Conservation (phyloP, 139 green algal species). For the Chlorella sp. region DNA sequence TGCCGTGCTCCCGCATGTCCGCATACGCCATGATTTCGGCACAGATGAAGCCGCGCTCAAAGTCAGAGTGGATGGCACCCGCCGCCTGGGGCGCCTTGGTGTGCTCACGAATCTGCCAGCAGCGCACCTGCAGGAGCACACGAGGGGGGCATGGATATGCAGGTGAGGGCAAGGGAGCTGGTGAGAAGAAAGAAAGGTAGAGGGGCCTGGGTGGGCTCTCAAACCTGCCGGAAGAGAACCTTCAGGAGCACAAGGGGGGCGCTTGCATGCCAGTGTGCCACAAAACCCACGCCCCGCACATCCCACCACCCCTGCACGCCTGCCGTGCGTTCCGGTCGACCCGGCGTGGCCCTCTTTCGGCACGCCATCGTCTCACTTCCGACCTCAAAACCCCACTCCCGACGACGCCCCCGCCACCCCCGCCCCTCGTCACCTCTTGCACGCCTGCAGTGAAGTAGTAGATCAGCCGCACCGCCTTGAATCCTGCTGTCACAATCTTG, state of each 20-base stretch:
- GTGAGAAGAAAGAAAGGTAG: neutral
- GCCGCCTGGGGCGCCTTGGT: conserved; percentile 94
- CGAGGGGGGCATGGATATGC: neutral
- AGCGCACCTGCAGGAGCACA: conserved; percentile 46
- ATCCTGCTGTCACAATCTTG: conserved; percentile 98
- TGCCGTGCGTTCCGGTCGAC: no score
- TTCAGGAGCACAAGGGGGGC: no score
- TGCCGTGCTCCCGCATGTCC: conserved; percentile 86
- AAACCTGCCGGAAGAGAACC: no score
- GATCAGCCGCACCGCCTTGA: conserved; percentile 93
- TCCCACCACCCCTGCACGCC: neutral
- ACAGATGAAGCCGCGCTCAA: conserved; percentile 99
- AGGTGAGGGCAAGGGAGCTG: neutral
- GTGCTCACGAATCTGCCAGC: conserved; percentile 92
- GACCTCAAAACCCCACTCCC: no score
- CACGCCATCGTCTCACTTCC: no score
- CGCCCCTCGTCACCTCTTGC: conserved; percentile 86
- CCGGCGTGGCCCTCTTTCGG: no score
- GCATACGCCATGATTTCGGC: conserved; percentile 93
- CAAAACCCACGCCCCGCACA: neutral
- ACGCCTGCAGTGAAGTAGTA: conserved; percentile 99
- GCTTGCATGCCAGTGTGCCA: no score
- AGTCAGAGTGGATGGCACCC: conserved; percentile 98
- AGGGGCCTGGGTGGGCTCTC: no score
- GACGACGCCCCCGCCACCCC: neutral